Evolutionary conservation across 768 basidiomycete species (phyloP), one percentile per base, ranked within the genome.

Genomic region (Tulasnella sp.): DNA sequence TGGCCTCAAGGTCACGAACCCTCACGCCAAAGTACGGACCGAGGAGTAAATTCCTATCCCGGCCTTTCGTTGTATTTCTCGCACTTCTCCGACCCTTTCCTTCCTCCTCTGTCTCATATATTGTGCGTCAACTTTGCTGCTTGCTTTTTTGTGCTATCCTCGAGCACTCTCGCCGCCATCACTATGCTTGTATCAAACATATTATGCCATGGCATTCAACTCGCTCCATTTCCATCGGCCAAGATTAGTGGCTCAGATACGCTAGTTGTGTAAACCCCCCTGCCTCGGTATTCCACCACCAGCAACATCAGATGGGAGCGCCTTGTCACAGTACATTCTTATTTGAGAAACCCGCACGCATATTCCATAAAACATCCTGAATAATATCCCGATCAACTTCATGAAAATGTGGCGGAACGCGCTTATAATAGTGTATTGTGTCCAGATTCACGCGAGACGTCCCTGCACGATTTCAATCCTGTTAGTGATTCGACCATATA

Each of bases 1-100:
- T 80, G 91, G 92, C 77, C 87, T 99, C 85, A 98, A 96, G 86
- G 92, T 99, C 82, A 96, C 93, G 74, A 99, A 99, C 88, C 83
- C 94, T 74, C 89, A 91, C 78, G 97, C 92, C 80, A 93, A 93
- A 83, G 88, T 98, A 85, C 91, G 96, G 86, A 92, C 94, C 83
- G 96, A 98, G 87, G 96, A 99, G 86, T 86, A 83, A 81, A 83
- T 34, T 74, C 17, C 29, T 36, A 12, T 38, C 25, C 40, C 40
- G n/a, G 67, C 70, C 22, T 72, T 75, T 34, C 69, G 29, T 72
- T 76, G 67, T 67, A 71, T 64, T 71, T 49, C 69, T 31, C 29
- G 69, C 36, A 38, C 36, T 39, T n/a, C 49, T 70, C 29, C 37
- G 25, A 3, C 69, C 8, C 22, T 38, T 38, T 22, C 19, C 22